phyloP scores from a whole-genome alignment of 306 rosid genomes.

The Mimosa bimucronata region DNA sequence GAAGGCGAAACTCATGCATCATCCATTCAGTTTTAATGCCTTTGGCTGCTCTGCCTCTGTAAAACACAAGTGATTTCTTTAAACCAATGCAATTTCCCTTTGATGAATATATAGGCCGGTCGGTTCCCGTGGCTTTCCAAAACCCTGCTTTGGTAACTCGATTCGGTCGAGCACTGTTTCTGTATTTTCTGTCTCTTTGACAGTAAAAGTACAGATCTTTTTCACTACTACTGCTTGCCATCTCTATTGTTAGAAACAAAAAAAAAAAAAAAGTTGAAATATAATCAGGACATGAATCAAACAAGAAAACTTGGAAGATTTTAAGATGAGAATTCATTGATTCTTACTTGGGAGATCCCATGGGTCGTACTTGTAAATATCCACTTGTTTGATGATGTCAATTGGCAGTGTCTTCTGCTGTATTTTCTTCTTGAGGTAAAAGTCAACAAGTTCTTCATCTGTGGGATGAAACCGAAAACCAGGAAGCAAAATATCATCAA shows the following conservation, averaged over 20 bases:
- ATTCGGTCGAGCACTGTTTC: conserved; percentile 77
- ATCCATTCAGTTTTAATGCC: conserved; percentile 89
- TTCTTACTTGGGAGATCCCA: conserved; percentile 95
- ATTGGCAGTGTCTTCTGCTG: conserved; percentile 64
- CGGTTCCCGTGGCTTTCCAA: conserved; percentile 94
- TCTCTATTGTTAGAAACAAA: conserved; percentile 47
- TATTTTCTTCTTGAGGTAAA: conserved; percentile 71
- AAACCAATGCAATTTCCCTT: conserved; percentile 75
- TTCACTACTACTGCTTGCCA: conserved; percentile 62
- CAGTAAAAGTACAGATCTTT: conserved; percentile 89
- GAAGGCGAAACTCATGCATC: conserved; percentile 91
- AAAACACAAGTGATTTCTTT: conserved; percentile 87
- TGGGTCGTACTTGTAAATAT: conserved; percentile 79
- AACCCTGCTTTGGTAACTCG: conserved; percentile 79
- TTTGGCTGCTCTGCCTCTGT: conserved; percentile 79
- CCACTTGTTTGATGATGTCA: conserved; percentile 80
- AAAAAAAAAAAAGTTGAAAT: background rate
- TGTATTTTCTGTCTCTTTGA: conserved; percentile 76
- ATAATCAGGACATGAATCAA: background rate
- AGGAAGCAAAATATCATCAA: conserved; percentile 69
- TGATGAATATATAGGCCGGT: conserved; percentile 72
- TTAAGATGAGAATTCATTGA: background rate
- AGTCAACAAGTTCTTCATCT: conserved; percentile 81
- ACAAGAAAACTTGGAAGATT: background rate
- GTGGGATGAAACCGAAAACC: conserved; percentile 89